phyloP scores from a whole-genome alignment of 2,329 filamentous ascomycete species.

The Phaeosphaeria sp. region DNA sequence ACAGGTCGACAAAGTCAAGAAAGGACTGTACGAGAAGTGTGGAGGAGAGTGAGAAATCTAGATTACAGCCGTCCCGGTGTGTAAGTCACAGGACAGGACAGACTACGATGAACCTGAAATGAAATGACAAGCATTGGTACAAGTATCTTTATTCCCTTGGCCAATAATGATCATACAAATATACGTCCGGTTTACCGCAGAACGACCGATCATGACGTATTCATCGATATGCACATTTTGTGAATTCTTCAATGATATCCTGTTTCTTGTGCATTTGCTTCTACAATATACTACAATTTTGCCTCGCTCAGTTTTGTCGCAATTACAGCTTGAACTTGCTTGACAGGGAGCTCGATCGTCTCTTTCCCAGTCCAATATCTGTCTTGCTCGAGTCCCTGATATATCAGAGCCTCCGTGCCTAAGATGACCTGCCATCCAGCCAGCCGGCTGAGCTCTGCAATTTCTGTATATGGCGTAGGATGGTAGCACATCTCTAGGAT shows the following conservation, averaged over 20 bases:
- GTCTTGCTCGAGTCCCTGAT: constrained; percentile 74
- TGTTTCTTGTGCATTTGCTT: background rate
- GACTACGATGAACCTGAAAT: too few relatives aligned
- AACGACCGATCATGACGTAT: too few relatives aligned
- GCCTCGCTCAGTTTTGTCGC: constrained; percentile 42
- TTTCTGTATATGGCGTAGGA: constrained; percentile 68
- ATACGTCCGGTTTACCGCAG: too few relatives aligned
- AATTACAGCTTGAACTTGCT: constrained; percentile 63
- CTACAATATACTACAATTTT: constrained; percentile 20
- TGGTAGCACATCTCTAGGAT: constrained; percentile 88
- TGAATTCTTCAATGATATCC: background rate
- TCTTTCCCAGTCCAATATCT: constrained; percentile 68
- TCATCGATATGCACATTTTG: background rate
- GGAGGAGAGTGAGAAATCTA: constrained; percentile 70
- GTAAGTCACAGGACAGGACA: background rate
- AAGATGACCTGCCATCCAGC: constrained; percentile 76
- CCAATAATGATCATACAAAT: background rate
- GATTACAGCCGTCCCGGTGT: constrained; percentile 72
- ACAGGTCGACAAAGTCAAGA: constrained; percentile 72
- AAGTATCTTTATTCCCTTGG: background rate
- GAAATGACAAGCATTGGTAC: too few relatives aligned
- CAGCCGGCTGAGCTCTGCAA: constrained; percentile 66
- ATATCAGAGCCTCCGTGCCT: constrained; percentile 78
- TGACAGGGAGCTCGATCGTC: constrained; percentile 65
- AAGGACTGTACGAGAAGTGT: constrained; percentile 73